Evolutionary conservation across 169 alveolate genomes (phyloP), one percentile per base, ranked within the genome.

Genomic region (Babesia ovis): DNA sequence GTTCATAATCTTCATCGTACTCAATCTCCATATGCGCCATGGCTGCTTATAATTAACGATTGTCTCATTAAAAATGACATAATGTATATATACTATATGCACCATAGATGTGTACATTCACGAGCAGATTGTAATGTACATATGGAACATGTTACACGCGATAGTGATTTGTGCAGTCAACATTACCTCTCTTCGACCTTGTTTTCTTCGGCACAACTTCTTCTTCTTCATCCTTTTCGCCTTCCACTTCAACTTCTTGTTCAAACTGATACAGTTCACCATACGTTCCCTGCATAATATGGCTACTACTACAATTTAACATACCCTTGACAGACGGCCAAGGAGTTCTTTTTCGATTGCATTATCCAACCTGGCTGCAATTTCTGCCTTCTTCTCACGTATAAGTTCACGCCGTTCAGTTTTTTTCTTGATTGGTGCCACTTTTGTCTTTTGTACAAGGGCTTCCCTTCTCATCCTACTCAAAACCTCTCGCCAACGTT

Each of bases 341-440:
- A 97, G 80, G 42, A 98, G 93, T 81, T 96, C 99, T 59, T 95
- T 86, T 68, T 96, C 99, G 25, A 98, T 97, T 45, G 95, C 97
- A 76, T 92, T 92, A 72, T 97, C 99, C 45, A 98, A 89, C 66
- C 96, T 91, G 0, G 99, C 99, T 31, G 99, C 99, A 57, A 84
- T 91, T 57, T 92, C 95, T 0, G 99, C 99, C 69, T 96, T 95
- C 64, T 70, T 82, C 85, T 97, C 99, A 67, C 99, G 91, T 16
- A 92, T 91, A 45, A 91, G 91, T 84, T 98, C 99, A 70, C 99
- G 93, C 67, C 98, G 88, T 88, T 97, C 99, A 5, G 99, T 96
- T 86, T 98, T 98, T 90, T 96, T 97, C 79, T 96, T 97, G 41
- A 97, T 94, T 20, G 98, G 98, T 54, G 93, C 97, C 56, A 94